Conservation (phyloP, 2,329 filamentous ascomycete species). For the Sarocladium brachiariae region DNA sequence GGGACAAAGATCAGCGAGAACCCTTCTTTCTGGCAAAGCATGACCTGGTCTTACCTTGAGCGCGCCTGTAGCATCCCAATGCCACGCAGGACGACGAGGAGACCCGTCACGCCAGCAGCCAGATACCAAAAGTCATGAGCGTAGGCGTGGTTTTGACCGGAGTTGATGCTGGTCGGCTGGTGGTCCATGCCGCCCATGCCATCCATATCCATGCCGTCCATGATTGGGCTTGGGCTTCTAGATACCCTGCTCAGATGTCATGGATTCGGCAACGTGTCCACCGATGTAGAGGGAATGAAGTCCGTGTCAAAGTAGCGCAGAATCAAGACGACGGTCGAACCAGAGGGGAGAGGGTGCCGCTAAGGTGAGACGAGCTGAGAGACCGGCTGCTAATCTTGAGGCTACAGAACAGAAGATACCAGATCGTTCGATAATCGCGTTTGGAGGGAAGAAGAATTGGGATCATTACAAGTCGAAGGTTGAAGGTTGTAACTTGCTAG, state of each 20-base stretch:
- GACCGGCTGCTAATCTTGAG: no score
- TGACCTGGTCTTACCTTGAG: conserved; percentile 37
- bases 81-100: conserved; percentile 32
- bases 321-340: background rate
- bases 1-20: no score
- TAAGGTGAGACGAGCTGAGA: no score
- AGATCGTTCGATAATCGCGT: no score
- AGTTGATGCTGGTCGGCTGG: conserved; percentile 29
- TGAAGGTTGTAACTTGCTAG: no score
- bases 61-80: conserved; percentile 36
- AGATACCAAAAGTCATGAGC: conserved; percentile 55
- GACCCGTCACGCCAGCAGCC: conserved; percentile 40
- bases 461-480: no score
- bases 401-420: no score
- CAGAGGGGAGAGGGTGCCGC: no score
- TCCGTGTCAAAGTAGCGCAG: no score
- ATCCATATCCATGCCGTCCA: background rate
- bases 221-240: background rate
- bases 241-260: background rate
- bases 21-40: no score
- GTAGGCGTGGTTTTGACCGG: conserved; percentile 41
- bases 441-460: no score
- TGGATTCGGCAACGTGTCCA: background rate
- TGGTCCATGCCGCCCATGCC: conserved; percentile 11
- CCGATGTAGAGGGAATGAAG: background rate